Conservation (phyloP, 768 basidiomycete species). For the Pleurotus platypus region DNA sequence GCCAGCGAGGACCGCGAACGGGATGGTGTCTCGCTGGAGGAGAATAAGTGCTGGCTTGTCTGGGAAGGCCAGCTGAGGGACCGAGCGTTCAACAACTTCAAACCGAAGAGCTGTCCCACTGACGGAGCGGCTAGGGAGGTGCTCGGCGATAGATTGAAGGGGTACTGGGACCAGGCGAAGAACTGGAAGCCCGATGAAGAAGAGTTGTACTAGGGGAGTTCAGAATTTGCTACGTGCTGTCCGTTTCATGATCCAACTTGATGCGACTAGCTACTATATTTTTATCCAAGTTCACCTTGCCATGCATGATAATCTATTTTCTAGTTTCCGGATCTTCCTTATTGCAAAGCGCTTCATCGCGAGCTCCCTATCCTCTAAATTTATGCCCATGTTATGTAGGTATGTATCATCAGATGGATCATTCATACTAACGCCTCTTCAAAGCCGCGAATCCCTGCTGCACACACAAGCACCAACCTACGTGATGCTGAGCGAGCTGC, state of each 20-base stretch:
- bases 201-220: slow-evolving; percentile 48
- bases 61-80: slow-evolving; percentile 94
- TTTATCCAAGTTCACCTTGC: no score
- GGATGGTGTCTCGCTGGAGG: slow-evolving; percentile 55
- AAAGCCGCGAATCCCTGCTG: slow-evolving; percentile 21
- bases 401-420: neutral
- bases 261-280: no score
- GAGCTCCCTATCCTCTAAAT: no score
- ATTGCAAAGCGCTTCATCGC: no score
- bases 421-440: neutral
- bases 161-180: slow-evolving; percentile 95
- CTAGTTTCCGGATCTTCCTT: no score
- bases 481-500: slow-evolving; percentile 27
- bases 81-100: slow-evolving; percentile 75
- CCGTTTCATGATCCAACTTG: no score
- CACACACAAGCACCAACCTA: slow-evolving; percentile 26
- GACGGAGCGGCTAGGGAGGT: slow-evolving; percentile 84
- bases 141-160: slow-evolving; percentile 79
- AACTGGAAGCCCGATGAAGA: slow-evolving; percentile 84
- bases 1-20: slow-evolving; percentile 24
- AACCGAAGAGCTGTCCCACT: slow-evolving; percentile 76
- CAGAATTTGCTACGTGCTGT: no score
- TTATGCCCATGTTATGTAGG: no score
- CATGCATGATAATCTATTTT: no score
- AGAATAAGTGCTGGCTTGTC: slow-evolving; percentile 86